Evolutionary conservation across 225 moss, liverwort and hornwort genomes (phyloP), one percentile per base, ranked within the genome.

Genomic region (Neckera pumila): DNA sequence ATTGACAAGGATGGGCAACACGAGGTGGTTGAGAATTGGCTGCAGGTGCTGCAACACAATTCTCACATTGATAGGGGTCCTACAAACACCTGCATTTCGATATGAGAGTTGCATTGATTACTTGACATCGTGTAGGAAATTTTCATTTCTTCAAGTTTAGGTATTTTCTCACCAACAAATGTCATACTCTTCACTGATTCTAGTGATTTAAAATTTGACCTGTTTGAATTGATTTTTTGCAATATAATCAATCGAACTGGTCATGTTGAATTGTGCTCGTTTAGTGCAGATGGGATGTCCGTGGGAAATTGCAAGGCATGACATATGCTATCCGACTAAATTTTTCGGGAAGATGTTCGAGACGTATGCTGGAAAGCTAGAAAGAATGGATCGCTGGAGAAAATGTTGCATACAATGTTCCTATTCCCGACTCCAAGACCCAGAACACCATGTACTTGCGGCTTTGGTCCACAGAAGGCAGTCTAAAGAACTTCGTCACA

Each of bases 381-480:
- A 96, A 86, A 49, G 49, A 49, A 12, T 98, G 96, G 98, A 87
- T 93, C 9, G 95, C 93, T 70, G 96, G 95, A 54, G 89, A 83
- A 79, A 95, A 94, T 42, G 88, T 94, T 69, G 97, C 97, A 18
- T 95, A 94, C 85, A 96, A 98, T 88, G 96, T 98, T 63, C 97
- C 98, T 31, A 96, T 97, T 76, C 97, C 95, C 64, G 96, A 97
- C 51, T 98, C 94, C 82, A 89, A 87, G 87, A 98, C 98, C 47
- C 93, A 95, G 77, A 96, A 97, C 60, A 95, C 96, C 38, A 95
- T 95, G n/a, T 93, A 97, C 89, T 90, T 97, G 92, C 92, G 96
- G 33, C 89, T 98, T 7, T 98, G 98, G 97, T 94, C 93, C 34
- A 97, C 97, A 36, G 95, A 83, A 92, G 98, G 93, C 23, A 87